Percentiles rank a stretch among this genome's conserved stretches.
phyloP scores from a whole-genome alignment of 2,329 filamentous ascomycete genomes.

The Ophiocordyceps robertsii region DNA sequence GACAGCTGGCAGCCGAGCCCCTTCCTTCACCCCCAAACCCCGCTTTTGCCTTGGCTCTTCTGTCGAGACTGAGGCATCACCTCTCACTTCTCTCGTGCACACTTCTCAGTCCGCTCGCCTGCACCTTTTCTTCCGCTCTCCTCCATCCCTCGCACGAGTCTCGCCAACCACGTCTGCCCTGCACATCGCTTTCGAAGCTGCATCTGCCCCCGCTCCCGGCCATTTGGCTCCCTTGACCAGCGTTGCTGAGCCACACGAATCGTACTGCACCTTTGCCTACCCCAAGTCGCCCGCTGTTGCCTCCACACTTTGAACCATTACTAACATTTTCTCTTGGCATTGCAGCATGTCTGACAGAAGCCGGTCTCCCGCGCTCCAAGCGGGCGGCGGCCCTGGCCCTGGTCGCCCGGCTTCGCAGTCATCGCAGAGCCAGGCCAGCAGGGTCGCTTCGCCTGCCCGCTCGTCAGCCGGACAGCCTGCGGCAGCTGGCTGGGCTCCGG shows the following conservation, averaged over 20 bases:
- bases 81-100: not conserved
- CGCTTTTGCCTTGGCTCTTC: no score
- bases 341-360: slow-evolving; percentile 20
- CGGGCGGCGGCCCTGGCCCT: not conserved
- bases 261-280: not conserved
- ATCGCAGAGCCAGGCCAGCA: slow-evolving; percentile 4
- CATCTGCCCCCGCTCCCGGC: no score
- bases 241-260: not conserved
- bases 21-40: no score
- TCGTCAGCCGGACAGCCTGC: slow-evolving; percentile 6
- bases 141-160: no score
- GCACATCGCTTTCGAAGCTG: no score
- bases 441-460: slow-evolving; percentile 6
- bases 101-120: not conserved
- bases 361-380: slow-evolving; percentile 10
- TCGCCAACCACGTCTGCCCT: not conserved
- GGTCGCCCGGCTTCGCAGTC: not conserved
- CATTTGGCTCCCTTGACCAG: no score
- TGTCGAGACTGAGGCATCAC: no score
- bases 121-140: no score
- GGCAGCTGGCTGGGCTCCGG: slow-evolving; percentile 11
- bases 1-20: no score
- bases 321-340: not conserved
- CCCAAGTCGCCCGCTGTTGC: not conserved
- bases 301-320: not conserved